Evolutionary conservation across 148 eudicot genomes (phyloP), one percentile per base, ranked within the genome.

Genomic region (Drosera capensis): DNA sequence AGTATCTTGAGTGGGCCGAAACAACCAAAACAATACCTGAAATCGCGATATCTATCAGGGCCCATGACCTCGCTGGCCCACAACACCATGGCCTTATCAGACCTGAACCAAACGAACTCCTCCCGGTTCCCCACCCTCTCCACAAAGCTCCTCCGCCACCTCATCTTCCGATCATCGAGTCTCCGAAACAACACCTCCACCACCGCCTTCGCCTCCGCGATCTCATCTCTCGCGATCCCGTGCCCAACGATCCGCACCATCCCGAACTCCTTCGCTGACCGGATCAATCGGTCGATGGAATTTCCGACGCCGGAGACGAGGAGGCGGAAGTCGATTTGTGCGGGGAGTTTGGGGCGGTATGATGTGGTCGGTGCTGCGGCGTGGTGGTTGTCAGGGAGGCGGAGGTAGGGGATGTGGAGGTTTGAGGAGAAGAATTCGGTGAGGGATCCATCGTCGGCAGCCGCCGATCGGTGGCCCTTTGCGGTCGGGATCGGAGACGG

Each of bases 401-500:
- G 69, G 1, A 85, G 69, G 51, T 72, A 54, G 0, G 95, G 95
- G 14, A 80, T 72, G 14, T 67, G 73, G 13, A 65, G 44, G 14
- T 71, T 62, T 3, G 62, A 51, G 20, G 25, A 17, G 43, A 85
- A 66, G 58, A 64, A 62, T 6, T 71, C 67, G 29, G 73, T 66
- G 6, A 85, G 63, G 38, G 45, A 20, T 15, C 51, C 39, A 0
- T 71, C 68, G 19, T 71, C 60, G 23, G 61, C 46, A 14, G 62
- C 64, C 20, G 72, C 78, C 5, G 77, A 71, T 0, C 95, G 71
- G 1, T 57, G 14, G 22, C 95, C 90, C 53, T 48, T 65, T 1
- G 65, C 85, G 2, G 78, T 85, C 2, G 86, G 90, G 46, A 85
- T 63, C 2, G 95, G 95, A 2, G 95, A 72, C 0, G 95, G 95